Conservation (phyloP, 306 rosid species). For the Canavalia gladiata region DNA sequence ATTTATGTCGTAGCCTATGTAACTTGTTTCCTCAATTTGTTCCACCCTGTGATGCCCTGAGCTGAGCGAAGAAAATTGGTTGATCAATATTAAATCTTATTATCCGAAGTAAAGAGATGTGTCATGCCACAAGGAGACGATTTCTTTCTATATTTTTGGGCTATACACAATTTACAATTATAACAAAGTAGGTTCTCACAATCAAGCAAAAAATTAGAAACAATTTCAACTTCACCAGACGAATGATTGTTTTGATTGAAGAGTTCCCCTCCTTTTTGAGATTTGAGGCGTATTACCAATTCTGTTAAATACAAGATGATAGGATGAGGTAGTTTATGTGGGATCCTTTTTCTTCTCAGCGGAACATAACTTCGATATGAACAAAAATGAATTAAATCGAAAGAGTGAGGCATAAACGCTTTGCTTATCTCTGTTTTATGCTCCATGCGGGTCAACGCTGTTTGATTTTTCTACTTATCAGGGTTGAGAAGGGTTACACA, state of each 20-base stretch:
- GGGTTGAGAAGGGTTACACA: not conserved
- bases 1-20: constrained; percentile 10
- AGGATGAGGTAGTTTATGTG: not conserved
- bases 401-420: not conserved
- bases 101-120: not conserved
- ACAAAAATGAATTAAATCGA: not conserved
- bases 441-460: not conserved
- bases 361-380: not conserved
- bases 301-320: not conserved
- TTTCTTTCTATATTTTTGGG: not conserved
- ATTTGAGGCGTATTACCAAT: not conserved
- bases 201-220: not conserved
- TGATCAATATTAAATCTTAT: not conserved
- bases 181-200: not conserved
- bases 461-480: not conserved
- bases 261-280: not conserved
- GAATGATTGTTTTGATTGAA: not conserved
- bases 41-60: not conserved
- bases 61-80: not conserved
- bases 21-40: constrained; percentile 3
- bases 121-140: not conserved
- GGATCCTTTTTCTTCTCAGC: not conserved
- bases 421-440: not conserved
- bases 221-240: not conserved
- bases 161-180: not conserved